Evolutionary conservation across 345 rosid genomes (phyloP), one percentile per base, ranked within the genome.

Genomic region (Aquilaria sinensis): DNA sequence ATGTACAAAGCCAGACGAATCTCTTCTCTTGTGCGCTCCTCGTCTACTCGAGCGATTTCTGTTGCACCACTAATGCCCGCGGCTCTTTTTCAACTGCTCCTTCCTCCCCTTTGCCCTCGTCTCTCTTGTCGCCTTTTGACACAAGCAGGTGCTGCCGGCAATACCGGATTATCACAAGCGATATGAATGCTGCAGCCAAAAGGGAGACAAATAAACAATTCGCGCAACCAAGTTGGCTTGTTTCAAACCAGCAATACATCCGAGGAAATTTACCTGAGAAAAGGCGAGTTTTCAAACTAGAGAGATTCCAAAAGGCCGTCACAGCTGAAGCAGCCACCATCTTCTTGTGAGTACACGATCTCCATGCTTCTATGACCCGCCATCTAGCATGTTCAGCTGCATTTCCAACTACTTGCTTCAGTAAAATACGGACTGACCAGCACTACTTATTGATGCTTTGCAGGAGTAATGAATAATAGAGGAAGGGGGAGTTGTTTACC

Each of bases 261-360:
- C 0, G 54, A 51, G 34, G 56, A 51, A 43, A 37, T 43, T 61
- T 73, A 88, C 97, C 88, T 37, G 92, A 63, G 48, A 94, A 80
- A 58, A 88, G 74, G n/a, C 99, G 91, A 55, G 92, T 85, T 78
- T 78, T 94, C 63, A 85, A 56, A 31, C 84, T 67, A n/a, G 97
- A 81, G n/a, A 94, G 70, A 70, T 88, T 88, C 99, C 99, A 94
- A 66, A 90, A 94, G 32, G 87, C 92, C 60, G 87, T 83, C 64
- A 70, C 69, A 9, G 85, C 86, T 29, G 95, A 88, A 63, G 89
- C 89, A 61, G 89, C 87, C 2, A 90, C 83, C 32, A 94, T 50
- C 81, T 94, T 94, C 80, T 90, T 90, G 77, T 82, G 97, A 70
- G 97, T 80, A 75, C 96, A 90, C 52, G 73, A 70, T 68, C 77